These are phyloP conservation scores for Colletotrichum ledebouriae DNA, from an alignment of 2,329 filamentous ascomycete genomes.

Conservation along the genomic window DNA sequence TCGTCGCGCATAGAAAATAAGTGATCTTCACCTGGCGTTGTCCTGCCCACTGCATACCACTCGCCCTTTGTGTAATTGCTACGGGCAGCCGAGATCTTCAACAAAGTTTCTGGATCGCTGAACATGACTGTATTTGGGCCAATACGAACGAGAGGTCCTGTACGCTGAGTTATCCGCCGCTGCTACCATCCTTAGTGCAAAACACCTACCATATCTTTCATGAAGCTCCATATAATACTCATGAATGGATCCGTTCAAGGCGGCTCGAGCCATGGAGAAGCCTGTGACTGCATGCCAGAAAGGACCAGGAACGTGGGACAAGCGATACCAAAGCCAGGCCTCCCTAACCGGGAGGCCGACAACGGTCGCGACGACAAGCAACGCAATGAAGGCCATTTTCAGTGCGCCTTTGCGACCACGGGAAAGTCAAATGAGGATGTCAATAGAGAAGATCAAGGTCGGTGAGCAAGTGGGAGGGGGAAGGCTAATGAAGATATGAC, in stretches of 20 bases:
- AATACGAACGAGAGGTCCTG: too few species aligned
- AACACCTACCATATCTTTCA: neutral
- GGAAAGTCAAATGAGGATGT: neutral
- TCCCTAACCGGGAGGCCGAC: slow-evolving; percentile 19
- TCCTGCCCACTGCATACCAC: too few species aligned
- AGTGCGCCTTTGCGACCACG: neutral
- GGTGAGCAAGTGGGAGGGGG: neutral
- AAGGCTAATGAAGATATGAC: neutral
- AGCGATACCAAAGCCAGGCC: slow-evolving; percentile 46
- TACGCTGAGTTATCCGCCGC: too few species aligned
- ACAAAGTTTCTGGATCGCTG: too few species aligned
- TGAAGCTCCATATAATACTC: slow-evolving; percentile 38
- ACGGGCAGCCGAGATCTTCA: too few species aligned
- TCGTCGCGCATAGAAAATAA: too few species aligned
- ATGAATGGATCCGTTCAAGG: slow-evolving; percentile 28
- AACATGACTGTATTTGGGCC: too few species aligned
- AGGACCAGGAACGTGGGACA: slow-evolving; percentile 52
- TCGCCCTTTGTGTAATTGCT: too few species aligned
- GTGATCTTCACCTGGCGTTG: too few species aligned
- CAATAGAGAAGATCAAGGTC: neutral
- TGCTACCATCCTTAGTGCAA: too few species aligned
- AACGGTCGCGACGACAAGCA: slow-evolving; percentile 2
- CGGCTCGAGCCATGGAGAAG: slow-evolving; percentile 47
- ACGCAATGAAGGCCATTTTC: slow-evolving; percentile 1
- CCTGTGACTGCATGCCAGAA: slow-evolving; percentile 50